Evolutionary conservation across 2,329 filamentous ascomycete species (phyloP), one percentile per base, ranked within the genome.

Genomic region (Drechslerella coelobrocha): DNA sequence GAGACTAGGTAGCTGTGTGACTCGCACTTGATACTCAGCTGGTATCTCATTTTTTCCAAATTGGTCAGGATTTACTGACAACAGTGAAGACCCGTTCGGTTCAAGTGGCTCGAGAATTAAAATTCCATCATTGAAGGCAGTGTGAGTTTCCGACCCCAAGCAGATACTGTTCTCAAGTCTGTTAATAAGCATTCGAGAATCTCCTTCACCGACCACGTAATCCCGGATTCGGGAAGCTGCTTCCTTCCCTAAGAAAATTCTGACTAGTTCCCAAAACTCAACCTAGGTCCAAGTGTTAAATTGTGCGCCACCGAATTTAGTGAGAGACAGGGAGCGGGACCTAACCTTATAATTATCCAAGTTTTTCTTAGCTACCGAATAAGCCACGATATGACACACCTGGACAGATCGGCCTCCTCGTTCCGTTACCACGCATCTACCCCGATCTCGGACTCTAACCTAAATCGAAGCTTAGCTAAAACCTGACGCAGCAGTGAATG

Each of bases 201-300:
- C 50, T 0, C 27, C 6, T 2, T 53, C 4, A 8, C 50, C 50
- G 2, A 53, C 24, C 26, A 53, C 4, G 14, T 52, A 52, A 1
- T 5, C 50, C 2, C 10, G 50, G 34, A 53, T 21, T 14, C 39
- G 34, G 1, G 2, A 7, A 27, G 39, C 39, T 3, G 9, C 1
- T 23, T 53, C 50, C 39, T 53, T 14, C n/a, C 50, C 50, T 1
- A 53, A 8, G 9, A 37, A 34, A 17, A 37, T 37, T 0, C n/a
- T 21, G 2, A 53, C 4, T 17, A 53, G 39, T 12, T 27, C 9
- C 50, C 50, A 53, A 21, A 53, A 53, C 39, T 53, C 48, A 9
- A 10, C 2, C 48, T 52, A 27, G n/a, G 19, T 12, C n/a, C 1
- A 1, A 34, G n/a, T n/a, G n/a, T 34, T 2, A 2, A 17, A 34